Conservation (phyloP, 331 rosid genomes). For the Spiraea crenata region DNA sequence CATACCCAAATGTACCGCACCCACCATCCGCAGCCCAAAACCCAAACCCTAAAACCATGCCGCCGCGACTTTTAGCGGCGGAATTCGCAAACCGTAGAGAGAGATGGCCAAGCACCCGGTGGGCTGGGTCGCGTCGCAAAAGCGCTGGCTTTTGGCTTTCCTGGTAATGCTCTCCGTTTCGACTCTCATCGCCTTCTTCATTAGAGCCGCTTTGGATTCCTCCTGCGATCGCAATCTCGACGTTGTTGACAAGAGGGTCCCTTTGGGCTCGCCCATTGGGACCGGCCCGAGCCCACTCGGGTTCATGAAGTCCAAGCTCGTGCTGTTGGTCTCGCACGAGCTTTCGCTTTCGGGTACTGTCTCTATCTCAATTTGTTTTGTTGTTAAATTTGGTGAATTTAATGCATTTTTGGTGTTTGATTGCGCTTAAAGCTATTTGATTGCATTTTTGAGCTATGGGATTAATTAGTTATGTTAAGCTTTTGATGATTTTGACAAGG, state of each 20-base stretch:
- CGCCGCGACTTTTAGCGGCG: background rate
- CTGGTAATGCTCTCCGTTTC: conserved; percentile 40
- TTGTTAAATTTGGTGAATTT: background rate
- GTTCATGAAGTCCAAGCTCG: conserved; percentile 43
- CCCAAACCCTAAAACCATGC: conserved; percentile 28
- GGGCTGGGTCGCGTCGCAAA: conserved; percentile 38
- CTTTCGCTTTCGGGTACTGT: conserved; percentile 37
- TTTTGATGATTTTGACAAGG: background rate
- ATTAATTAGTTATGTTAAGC: background rate
- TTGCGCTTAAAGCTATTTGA: background rate
- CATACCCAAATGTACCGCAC: conserved; percentile 31
- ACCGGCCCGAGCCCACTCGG: conserved; percentile 29
- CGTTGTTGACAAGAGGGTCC: conserved; percentile 22
- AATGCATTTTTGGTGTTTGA: background rate
- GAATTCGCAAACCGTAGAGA: background rate
- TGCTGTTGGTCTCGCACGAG: conserved; percentile 39
- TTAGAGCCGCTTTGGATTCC: conserved; percentile 44
- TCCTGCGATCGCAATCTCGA: conserved; percentile 40
- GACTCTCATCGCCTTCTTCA: conserved; percentile 44
- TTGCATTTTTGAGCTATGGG: background rate
- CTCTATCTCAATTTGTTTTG: background rate
- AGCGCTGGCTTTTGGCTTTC: conserved; percentile 42
- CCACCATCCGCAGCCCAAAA: conserved; percentile 5
- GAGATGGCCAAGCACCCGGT: conserved; percentile 46
- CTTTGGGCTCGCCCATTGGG: conserved; percentile 19